Base-by-base conservation (phyloP, 192 early-diverging fungal genomes). In the Entomortierella lignicola region DNA sequence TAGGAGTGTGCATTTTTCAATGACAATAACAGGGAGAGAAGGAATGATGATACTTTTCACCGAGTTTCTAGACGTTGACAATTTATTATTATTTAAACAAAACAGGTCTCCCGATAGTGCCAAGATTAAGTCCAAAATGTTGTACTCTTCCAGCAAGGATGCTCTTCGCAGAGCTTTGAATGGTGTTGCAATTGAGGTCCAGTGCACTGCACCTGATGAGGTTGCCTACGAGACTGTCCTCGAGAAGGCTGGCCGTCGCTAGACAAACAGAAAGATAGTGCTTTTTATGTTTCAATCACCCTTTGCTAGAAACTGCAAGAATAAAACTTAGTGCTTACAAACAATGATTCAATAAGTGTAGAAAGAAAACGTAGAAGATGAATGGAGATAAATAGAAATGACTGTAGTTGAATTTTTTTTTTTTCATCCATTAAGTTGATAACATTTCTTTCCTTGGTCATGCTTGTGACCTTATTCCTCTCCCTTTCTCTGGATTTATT, bases 61-160 rank as follows among this genome's bases (percentile, higher is more conserved):
- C n/a, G n/a, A n/a, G n/a, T n/a, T 47, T 32, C 55, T 34, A 27
- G 17, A 12, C 43, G 5, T 83, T 11, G 11, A 57, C 10, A 26
- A 21, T 17, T 31, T 50, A 48, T 47, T 30, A 65, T 42, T 54
- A 51, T 55, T 56, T 58, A 2, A 17, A 25, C 1, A 2, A 4
- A 18, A 2, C 80, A 94, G 93, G 93, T 82, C 91, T 37, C 96
- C 96, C 27, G 94, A 96, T 63, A 82, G 57, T 6, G 85, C 94
- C 29, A 90, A 85, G 70, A 83, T 97, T 64, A 90, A 87, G 77
- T 60, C 84, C 75, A 96, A 96, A 89, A 98, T 98, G 96, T 52
- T 96, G 71, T 97, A 97, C 85, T 89, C 96, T 27, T 89, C 93
- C 34, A 90, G 86, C 84, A 97, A 95, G 83, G 90, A 92, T 47